Evolutionary conservation across 129 eudicot species (phyloP).

Genomic region (Centrapalus pauciflorus): DNA sequence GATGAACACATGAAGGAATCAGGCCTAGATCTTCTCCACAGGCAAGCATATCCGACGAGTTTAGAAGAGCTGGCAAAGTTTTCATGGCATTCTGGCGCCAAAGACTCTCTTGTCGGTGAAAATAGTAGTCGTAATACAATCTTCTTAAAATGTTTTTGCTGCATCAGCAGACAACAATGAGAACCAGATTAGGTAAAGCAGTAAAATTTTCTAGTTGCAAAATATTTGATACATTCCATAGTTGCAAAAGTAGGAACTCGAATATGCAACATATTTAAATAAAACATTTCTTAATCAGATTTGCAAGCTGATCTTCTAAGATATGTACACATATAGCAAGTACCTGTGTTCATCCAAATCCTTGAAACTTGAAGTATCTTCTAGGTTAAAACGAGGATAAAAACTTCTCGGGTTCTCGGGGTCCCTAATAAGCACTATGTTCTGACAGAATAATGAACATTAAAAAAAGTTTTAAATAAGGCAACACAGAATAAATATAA

Average conservation of each 20-base stretch:
- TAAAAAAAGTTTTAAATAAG: neutral
- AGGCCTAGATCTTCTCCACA: constrained; percentile 98
- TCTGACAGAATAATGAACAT: constrained; percentile 37
- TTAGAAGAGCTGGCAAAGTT: constrained; percentile 90
- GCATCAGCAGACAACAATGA: constrained; percentile 18
- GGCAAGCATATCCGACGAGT: constrained; percentile 98
- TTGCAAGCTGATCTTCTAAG: too few species aligned
- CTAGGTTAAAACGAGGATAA: constrained; percentile 97
- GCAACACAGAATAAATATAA: neutral
- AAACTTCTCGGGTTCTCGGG: constrained; percentile 83
- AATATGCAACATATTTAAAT: neutral
- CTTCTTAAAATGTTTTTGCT: constrained; percentile 85
- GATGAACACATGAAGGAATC: constrained; percentile 99
- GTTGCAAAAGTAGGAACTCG: neutral
- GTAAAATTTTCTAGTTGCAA: neutral
- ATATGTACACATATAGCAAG: neutral
- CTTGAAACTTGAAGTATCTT: constrained; percentile 85
- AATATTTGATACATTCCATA: neutral
- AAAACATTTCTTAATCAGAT: neutral
- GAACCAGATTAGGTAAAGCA: neutral
- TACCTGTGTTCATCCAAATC: constrained; percentile 90
- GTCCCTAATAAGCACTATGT: constrained; percentile 83
- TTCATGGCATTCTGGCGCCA: constrained; percentile 97
- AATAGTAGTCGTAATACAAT: constrained; percentile 91
- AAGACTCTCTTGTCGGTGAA: constrained; percentile 86